These are phyloP conservation scores for Epithele typhae DNA, from an alignment of 768 basidiomycete species.

Conservation along the genomic window DNA sequence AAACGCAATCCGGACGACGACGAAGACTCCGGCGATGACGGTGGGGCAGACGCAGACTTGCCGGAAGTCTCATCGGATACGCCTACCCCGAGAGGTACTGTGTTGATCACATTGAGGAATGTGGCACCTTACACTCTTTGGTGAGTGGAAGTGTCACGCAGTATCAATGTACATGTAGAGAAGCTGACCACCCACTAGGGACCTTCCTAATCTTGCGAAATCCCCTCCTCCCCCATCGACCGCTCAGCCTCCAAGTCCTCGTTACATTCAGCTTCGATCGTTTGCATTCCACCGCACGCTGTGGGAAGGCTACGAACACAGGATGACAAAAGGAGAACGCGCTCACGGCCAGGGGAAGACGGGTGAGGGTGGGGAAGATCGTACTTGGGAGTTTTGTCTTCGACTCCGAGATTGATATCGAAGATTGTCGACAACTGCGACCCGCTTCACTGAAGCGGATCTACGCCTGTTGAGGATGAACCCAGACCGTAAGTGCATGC, in stretches of 20 bases:
- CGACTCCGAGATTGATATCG: conserved; percentile 6
- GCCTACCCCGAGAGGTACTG: conserved; percentile 49
- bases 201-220: conserved; percentile 72
- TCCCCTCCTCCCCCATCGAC: conserved; percentile 54
- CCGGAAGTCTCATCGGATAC: too few species aligned
- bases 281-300: conserved; percentile 66
- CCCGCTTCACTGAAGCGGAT: too few species aligned
- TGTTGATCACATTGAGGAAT: conserved; percentile 85
- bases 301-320: conserved; percentile 88
- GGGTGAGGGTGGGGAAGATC: conserved; percentile 71
- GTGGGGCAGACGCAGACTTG: conserved; percentile 25
- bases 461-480: too few species aligned
- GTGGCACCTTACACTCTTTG: conserved; percentile 85
- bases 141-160: conserved; percentile 30
- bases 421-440: too few species aligned
- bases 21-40: conserved; percentile 45
- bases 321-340: conserved; percentile 90
- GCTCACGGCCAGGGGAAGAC: conserved; percentile 61
- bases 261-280: conserved; percentile 68
- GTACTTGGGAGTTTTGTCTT: conserved; percentile 86
- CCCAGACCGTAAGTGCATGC: too few species aligned
- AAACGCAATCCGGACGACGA: conserved; percentile 35
- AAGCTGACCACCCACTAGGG: conserved; percentile 42
- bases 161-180: too few species aligned
- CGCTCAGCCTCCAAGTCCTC: conserved; percentile 53